phyloP scores from a whole-genome alignment of 345 rosid species.

The Eucalyptus regnans region DNA sequence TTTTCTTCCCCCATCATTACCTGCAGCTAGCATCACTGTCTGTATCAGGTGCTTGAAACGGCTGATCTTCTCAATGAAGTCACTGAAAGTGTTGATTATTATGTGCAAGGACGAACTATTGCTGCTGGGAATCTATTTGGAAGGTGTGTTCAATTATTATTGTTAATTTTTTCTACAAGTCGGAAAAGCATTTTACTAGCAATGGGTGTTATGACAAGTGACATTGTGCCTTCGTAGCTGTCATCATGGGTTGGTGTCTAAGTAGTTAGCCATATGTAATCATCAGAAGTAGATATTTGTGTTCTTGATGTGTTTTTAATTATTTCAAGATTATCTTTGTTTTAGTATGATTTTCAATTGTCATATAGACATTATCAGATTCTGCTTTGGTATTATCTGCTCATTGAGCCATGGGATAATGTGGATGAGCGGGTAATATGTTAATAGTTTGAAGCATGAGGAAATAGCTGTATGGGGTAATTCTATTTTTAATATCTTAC shows the following conservation, averaged over 20 bases:
- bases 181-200: background rate
- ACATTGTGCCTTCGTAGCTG: background rate
- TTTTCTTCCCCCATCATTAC: background rate
- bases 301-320: background rate
- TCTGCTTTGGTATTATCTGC: background rate
- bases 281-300: background rate
- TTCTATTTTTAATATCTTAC: background rate
- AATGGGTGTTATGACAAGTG: background rate
- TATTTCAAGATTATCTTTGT: background rate
- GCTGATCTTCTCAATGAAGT: slow-evolving; percentile 96
- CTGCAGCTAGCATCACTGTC: background rate
- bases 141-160: slow-evolving; percentile 28
- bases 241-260: background rate
- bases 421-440: background rate
- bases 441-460: background rate
- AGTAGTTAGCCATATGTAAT: background rate
- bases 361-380: background rate
- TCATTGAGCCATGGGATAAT: background rate
- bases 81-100: slow-evolving; percentile 97
- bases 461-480: background rate
- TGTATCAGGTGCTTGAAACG: slow-evolving; percentile 80
- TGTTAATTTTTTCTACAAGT: background rate
- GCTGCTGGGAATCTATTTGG: slow-evolving; percentile 97
- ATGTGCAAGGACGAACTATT: slow-evolving; percentile 93
- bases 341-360: background rate